Evolutionary conservation across 495 filamentous ascomycete species (phyloP).

Genomic region (Hypoxylon rickii): DNA sequence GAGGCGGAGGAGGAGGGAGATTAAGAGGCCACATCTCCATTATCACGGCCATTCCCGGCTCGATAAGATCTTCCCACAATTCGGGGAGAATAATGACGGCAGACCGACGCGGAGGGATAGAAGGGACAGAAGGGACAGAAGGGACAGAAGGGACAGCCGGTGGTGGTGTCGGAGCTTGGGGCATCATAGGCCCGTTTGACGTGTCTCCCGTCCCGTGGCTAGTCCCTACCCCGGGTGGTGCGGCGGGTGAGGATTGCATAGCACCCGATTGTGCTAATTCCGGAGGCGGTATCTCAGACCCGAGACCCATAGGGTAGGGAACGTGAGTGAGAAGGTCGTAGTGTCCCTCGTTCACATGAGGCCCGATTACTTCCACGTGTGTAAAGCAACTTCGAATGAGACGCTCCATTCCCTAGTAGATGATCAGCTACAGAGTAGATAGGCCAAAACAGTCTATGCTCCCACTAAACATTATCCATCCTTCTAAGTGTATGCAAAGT

Average conservation of each 20-base stretch:
- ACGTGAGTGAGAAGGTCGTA: constrained; percentile 53
- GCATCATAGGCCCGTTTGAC: neutral
- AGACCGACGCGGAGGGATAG: constrained; percentile 5
- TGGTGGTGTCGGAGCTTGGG: constrained; percentile 13
- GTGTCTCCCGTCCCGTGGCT: neutral
- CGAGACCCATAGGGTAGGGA: constrained; percentile 14
- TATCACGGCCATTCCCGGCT: constrained; percentile 70
- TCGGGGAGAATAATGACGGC: constrained; percentile 55
- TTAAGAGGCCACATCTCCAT: constrained; percentile 89
- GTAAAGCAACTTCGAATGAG: constrained; percentile 54
- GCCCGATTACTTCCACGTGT: constrained; percentile 53
- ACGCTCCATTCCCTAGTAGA: constrained; percentile 58
- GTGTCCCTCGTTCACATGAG: constrained; percentile 52
- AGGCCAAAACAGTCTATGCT: too few relatives aligned
- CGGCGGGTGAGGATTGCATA: neutral
- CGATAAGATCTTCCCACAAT: constrained; percentile 57
- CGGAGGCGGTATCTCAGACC: constrained; percentile 6
- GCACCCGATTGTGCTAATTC: neutral
- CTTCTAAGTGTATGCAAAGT: too few relatives aligned
- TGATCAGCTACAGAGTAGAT: neutral
- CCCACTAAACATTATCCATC: too few relatives aligned
- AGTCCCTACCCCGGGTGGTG: neutral
- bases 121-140: neutral
- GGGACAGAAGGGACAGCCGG: constrained; percentile 6
- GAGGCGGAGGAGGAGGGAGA: constrained; percentile 15